Evolutionary conservation across 352 stramenopile genomes (phyloP).

Genomic region (Phytophthora citrophthora): DNA sequence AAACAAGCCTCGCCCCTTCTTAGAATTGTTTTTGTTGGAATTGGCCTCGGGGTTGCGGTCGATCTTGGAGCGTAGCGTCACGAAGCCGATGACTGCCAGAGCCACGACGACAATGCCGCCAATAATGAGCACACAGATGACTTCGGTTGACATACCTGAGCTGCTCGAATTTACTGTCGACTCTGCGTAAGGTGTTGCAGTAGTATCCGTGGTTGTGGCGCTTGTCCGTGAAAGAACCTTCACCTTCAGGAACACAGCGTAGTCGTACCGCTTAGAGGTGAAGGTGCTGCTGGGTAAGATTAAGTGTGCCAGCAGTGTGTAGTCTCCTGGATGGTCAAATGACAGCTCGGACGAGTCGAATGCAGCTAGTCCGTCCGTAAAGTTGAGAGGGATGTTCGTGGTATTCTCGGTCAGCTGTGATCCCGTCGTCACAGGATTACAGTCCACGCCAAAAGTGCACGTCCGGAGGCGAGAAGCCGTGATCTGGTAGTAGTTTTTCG

Average conservation of each 20-base stretch:
- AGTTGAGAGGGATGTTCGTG: constrained; percentile 61
- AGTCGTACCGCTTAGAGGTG: constrained; percentile 65
- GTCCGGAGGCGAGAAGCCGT: constrained; percentile 61
- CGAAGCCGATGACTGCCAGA: constrained; percentile 68
- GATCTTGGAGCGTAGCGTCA: constrained; percentile 61
- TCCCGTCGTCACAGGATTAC: constrained; percentile 56
- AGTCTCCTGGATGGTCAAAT: constrained; percentile 54
- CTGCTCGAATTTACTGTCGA: constrained; percentile 24
- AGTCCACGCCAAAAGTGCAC: constrained; percentile 51
- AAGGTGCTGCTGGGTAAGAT: constrained; percentile 56
- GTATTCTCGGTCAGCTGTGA: constrained; percentile 55
- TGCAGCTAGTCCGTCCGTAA: constrained; percentile 46
- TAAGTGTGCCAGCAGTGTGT: constrained; percentile 67
- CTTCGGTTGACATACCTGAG: constrained; percentile 61
- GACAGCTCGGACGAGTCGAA: constrained; percentile 67
- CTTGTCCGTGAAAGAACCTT: constrained; percentile 37
- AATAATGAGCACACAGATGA: constrained; percentile 74
- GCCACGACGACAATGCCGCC: constrained; percentile 71
- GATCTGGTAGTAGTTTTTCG: constrained; percentile 59
- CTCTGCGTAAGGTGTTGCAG: constrained; percentile 44
- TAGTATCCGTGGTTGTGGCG: constrained; percentile 32
- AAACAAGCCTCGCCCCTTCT: constrained; percentile 39
- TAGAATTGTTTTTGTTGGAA: constrained; percentile 27
- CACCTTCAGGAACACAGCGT: constrained; percentile 61
- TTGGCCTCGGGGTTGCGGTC: constrained; percentile 31